Conservation (phyloP, 192 early-diverging fungal genomes). For the Coemansia interrupta region DNA sequence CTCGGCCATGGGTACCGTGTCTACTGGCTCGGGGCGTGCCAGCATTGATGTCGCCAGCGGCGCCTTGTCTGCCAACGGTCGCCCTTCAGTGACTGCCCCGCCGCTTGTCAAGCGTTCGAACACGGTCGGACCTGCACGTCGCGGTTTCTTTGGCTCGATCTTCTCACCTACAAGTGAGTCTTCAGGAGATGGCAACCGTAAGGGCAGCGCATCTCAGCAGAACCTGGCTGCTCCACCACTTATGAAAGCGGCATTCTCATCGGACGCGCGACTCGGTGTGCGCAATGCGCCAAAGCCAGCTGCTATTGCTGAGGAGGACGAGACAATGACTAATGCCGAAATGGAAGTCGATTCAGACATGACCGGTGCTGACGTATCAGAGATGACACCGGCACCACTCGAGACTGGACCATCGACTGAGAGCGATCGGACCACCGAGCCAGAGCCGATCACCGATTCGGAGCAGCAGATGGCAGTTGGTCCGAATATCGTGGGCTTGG, state of each 20-base stretch:
- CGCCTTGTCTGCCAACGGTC: neutral
- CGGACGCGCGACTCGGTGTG: slow-evolving; percentile 9
- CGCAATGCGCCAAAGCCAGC: neutral
- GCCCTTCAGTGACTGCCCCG: slow-evolving; percentile 1
- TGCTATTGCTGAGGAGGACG: slow-evolving; percentile 8
- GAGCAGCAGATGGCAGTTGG: neutral
- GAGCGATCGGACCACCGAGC: neutral
- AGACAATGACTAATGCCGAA: neutral
- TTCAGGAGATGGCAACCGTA: slow-evolving; percentile 1
- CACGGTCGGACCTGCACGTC: slow-evolving; percentile 34
- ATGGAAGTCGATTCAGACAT: neutral
- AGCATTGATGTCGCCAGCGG: slow-evolving; percentile 41
- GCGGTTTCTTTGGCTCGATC: slow-evolving; percentile 31
- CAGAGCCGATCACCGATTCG: slow-evolving; percentile 1
- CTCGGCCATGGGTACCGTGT: slow-evolving; percentile 1
- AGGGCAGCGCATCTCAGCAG: neutral
- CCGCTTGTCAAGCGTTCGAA: slow-evolving; percentile 43
- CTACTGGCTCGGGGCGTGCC: slow-evolving; percentile 19
- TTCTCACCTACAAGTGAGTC: slow-evolving; percentile 9
- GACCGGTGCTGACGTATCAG: neutral
- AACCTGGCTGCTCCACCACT: slow-evolving; percentile 4
- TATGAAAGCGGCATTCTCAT: slow-evolving; percentile 15
- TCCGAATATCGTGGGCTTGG: neutral
- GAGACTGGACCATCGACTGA: neutral
- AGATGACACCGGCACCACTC: neutral